Evolutionary conservation across 805 yeast species (phyloP), one percentile per base, ranked within the genome.

Genomic region (Candida germanica): DNA sequence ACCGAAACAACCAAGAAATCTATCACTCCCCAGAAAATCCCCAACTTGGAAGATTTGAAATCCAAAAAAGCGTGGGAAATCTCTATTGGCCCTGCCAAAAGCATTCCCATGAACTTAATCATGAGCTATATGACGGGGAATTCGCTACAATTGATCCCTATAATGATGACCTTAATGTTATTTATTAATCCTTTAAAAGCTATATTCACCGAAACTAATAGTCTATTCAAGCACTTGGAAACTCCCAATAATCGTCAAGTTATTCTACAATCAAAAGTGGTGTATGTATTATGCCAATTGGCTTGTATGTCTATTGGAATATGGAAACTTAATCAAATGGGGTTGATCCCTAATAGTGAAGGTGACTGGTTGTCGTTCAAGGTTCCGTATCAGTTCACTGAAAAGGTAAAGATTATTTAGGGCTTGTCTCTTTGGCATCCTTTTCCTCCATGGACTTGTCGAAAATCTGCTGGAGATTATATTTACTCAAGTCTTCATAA

Each of bases 331-430:
- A 79, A 84, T 48, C 66, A 72, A 15, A 86, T 91, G 96, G 98
- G 97, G 0, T 66, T 91, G 46, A 79, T 91, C 40, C 98, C 98
- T 15, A 86, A 83, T 49, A 82, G 79, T 24, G 73, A 73, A 30
- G 82, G 95, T 46, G 98, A 91, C 55, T 93, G 98, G 98, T 63
- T 91, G 12, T 79, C 87, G 5, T 89, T 95, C 89, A 94, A 88
- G 53, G 49, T 47, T 2, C 64, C 69, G 5, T 47, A 67, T n/a
- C 21, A 22, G 8, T 20, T 21, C 11, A 31, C 22, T 14, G 35
- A 31, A 23, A 31, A 25, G 17, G 20, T 30, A 3, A 17, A 21
- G 17, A 7, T 36, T n/a, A 15, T 34, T 16, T 33, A 14, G 17
- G 12, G n/a, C 6, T 23, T 16, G 11, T 35, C n/a, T 26, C 24